A percentile compares a stretch with the other conserved stretches of the same genome.
Evolutionary conservation across 306 rosid species (phyloP).

Genomic region (Prunus mira): DNA sequence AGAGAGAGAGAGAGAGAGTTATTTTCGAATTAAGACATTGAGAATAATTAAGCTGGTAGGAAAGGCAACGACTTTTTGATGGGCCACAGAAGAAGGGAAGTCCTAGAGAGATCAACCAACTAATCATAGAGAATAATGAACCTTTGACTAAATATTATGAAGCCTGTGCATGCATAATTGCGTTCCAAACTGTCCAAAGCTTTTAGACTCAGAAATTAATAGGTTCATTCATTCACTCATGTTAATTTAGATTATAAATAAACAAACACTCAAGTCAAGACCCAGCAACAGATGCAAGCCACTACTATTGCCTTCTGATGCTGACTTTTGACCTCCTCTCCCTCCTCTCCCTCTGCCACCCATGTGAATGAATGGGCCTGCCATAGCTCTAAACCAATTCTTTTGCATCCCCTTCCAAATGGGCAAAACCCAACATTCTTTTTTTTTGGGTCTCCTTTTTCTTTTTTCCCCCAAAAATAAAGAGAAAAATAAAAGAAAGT

Average conservation of each 20-base stretch:
- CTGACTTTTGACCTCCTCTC: not conserved
- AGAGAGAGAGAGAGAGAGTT: not conserved
- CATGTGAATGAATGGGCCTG: too few relatives aligned
- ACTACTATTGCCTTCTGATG: not conserved
- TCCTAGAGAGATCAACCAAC: not conserved
- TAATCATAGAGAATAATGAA: constrained; percentile 1
- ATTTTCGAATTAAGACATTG: not conserved
- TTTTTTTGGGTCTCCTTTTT: not conserved
- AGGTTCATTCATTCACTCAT: not conserved
- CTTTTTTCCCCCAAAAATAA: too few relatives aligned
- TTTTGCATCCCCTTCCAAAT: not conserved
- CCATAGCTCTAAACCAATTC: too few relatives aligned
- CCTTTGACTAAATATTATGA: not conserved
- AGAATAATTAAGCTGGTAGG: constrained; percentile 3
- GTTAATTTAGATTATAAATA: not conserved
- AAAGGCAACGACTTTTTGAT: constrained; percentile 11
- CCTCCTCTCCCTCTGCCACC: not conserved
- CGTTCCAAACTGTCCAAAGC: not conserved
- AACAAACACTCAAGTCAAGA: not conserved
- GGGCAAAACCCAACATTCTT: not conserved
- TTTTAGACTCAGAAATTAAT: not conserved
- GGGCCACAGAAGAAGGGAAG: constrained; percentile 5
- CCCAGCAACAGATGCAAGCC: not conserved
- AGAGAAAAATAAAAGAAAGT: not conserved
- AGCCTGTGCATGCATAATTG: not conserved